Conservation (phyloP, 208 protist genomes). For the Leishmania tarentolae region DNA sequence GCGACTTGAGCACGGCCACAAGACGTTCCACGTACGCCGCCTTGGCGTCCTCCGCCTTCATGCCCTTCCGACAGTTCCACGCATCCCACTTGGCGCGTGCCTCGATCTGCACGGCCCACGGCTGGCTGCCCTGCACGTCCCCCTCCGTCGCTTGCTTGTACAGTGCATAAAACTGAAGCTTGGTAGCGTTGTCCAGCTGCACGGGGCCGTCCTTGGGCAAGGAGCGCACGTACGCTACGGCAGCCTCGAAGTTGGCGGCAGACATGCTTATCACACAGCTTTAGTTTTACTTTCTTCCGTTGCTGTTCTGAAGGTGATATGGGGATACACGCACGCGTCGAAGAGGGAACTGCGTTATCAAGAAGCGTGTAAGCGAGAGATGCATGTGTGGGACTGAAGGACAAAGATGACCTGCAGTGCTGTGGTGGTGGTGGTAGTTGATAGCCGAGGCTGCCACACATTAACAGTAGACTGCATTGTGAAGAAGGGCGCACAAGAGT, state of each 20-base stretch:
- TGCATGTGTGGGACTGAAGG: neutral
- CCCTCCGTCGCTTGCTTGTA: conserved; percentile 98
- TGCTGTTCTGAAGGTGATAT: neutral
- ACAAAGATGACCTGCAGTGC: neutral
- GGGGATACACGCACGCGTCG: neutral
- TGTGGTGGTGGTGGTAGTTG: neutral
- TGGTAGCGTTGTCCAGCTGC: conserved; percentile 88
- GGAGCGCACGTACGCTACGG: conserved; percentile 81
- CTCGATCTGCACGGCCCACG: conserved; percentile 92
- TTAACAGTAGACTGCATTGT: neutral
- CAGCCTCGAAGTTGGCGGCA: conserved; percentile 78
- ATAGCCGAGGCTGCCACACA: neutral
- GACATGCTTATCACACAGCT: conserved; percentile 42
- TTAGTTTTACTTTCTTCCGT: neutral
- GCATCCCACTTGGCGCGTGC: conserved; percentile 95
- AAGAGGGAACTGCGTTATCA: neutral
- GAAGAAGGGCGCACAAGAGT: neutral
- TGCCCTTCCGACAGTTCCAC: conserved; percentile 91
- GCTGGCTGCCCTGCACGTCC: conserved; percentile 87
- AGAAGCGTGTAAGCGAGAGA: neutral
- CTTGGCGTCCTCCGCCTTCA: conserved; percentile 91
- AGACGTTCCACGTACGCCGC: conserved; percentile 85
- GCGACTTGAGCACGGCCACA: conserved; percentile 59
- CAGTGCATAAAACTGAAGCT: conserved; percentile 95
- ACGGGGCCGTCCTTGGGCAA: conserved; percentile 80